Conservation (phyloP, 371 early-diverging fungal species). For the Lichtheimia ornata region DNA sequence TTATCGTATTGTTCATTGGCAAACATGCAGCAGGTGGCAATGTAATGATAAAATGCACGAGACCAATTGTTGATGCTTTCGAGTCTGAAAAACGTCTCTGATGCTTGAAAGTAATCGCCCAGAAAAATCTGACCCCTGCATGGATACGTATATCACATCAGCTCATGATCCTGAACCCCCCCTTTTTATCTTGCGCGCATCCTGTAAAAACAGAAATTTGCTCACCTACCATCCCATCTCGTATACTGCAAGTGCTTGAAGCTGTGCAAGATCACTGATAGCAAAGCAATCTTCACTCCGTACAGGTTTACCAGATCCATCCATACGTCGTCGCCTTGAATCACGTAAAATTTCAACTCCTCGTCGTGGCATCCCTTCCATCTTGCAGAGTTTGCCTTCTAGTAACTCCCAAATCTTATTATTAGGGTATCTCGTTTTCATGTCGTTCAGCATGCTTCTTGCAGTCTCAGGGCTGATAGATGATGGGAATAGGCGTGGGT, state of each 20-base stretch:
- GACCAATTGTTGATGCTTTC: constrained; percentile 57
- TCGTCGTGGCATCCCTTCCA: constrained; percentile 45
- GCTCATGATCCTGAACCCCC: background rate
- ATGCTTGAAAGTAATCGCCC: constrained; percentile 54
- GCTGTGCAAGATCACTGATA: constrained; percentile 35
- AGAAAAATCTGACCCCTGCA: constrained; percentile 51
- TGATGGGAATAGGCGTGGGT: constrained; percentile 40
- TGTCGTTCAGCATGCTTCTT: constrained; percentile 35
- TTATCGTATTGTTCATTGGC: constrained; percentile 53
- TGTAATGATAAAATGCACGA: constrained; percentile 53
- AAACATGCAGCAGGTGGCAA: constrained; percentile 57
- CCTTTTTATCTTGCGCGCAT: background rate
- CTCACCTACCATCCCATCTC: constrained; percentile 51
- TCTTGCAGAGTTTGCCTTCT: constrained; percentile 47
- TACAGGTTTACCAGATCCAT: constrained; percentile 4
- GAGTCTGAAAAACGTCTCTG: constrained; percentile 49
- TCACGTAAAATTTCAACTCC: constrained; percentile 48
- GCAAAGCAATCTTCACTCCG: constrained; percentile 5
- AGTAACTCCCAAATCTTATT: constrained; percentile 48
- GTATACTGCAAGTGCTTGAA: constrained; percentile 46
- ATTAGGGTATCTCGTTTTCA: constrained; percentile 36
- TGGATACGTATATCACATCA: background rate
- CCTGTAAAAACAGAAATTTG: background rate
- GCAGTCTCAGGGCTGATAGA: constrained; percentile 38
- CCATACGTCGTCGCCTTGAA: constrained; percentile 31